A percentile compares a stretch with the other conserved stretches of the same genome.
These are phyloP conservation scores for Neurospora crassa DNA, from an alignment of 2,329 filamentous ascomycete genomes.

Conservation along the genomic window DNA sequence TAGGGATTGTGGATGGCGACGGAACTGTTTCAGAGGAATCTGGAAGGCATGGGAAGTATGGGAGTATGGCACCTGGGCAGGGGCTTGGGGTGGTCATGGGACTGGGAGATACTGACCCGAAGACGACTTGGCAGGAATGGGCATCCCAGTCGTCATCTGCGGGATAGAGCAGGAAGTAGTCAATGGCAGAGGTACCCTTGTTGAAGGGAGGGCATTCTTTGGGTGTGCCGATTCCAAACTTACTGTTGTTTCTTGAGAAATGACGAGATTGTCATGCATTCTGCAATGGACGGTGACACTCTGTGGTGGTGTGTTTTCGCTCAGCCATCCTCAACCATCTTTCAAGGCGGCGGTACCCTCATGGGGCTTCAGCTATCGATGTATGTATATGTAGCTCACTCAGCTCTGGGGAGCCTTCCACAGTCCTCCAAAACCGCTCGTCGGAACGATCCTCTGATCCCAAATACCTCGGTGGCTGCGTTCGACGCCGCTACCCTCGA, in stretches of 20 bases:
- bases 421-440: background rate
- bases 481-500: background rate
- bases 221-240: background rate
- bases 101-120: constrained; percentile 16
- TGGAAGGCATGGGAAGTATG: background rate
- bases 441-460: background rate
- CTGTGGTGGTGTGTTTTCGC: background rate
- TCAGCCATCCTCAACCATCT: background rate
- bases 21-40: no score
- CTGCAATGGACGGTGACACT: background rate
- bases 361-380: background rate
- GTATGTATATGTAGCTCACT: background rate
- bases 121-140: constrained; percentile 23
- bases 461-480: background rate
- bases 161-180: constrained; percentile 25
- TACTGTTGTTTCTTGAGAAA: background rate
- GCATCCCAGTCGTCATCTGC: constrained; percentile 27
- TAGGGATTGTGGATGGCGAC: no score
- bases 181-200: constrained; percentile 17
- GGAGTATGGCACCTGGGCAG: background rate
- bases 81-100: background rate
- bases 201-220: constrained; percentile 13
- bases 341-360: background rate
- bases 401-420: no score
- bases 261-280: background rate